Evolutionary conservation across 176 grass and related monocot genomes (phyloP).

Genomic region (Zoysia japonica): DNA sequence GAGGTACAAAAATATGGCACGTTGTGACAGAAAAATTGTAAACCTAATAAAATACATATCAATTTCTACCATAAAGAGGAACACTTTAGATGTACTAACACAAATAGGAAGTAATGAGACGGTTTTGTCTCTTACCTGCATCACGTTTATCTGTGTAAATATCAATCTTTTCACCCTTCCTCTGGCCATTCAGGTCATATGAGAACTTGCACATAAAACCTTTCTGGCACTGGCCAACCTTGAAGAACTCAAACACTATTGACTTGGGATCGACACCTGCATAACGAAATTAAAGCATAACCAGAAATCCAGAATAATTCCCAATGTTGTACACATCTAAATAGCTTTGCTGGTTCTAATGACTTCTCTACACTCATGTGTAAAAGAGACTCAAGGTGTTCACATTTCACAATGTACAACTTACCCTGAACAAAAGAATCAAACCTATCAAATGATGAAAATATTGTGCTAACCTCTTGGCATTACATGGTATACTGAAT

Average conservation of each 20-base stretch:
- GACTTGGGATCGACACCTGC: conserved; percentile 98
- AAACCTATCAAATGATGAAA: not conserved
- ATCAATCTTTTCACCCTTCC: conserved; percentile 99
- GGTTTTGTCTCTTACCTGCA: conserved; percentile 33
- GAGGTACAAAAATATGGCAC: too few relatives aligned
- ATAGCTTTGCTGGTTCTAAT: too few relatives aligned
- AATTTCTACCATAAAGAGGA: not conserved
- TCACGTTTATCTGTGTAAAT: conserved; percentile 96
- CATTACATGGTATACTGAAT: too few relatives aligned
- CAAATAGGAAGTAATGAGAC: not conserved
- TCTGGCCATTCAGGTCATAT: conserved; percentile 92
- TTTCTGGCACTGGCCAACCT: conserved; percentile 86
- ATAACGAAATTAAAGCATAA: conserved; percentile 31
- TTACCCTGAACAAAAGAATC: conserved; percentile 20
- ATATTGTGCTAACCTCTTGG: not conserved
- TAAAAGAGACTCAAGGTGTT: not conserved
- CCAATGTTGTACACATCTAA: too few relatives aligned
- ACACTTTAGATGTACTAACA: not conserved
- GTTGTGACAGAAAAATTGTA: too few relatives aligned
- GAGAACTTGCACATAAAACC: conserved; percentile 99
- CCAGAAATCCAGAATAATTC: not conserved
- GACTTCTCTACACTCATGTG: too few relatives aligned
- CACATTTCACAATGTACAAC: not conserved
- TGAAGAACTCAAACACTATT: conserved; percentile 95
- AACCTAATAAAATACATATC: not conserved